Evolutionary conservation across 768 basidiomycete species (phyloP).

Genomic region (Cystofilobasidium bisporidii): DNA sequence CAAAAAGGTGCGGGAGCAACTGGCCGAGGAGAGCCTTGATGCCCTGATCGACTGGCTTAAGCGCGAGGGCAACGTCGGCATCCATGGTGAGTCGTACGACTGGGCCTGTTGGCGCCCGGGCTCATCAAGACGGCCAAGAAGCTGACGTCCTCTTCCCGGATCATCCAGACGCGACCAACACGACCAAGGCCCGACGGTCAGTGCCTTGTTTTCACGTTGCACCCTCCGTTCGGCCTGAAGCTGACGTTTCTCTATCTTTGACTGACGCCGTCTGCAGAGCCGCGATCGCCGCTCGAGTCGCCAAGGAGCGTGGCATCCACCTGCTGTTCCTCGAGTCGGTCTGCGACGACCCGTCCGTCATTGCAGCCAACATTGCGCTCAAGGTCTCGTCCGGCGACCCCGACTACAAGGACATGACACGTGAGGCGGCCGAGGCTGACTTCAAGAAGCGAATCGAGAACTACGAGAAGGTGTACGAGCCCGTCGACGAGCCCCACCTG

Average conservation of each 20-base stretch:
- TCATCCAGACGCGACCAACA: slow-evolving; percentile 83
- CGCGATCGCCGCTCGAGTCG: slow-evolving; percentile 72
- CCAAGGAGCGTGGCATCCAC: slow-evolving; percentile 73
- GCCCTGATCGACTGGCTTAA: slow-evolving; percentile 92
- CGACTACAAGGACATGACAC: slow-evolving; percentile 84
- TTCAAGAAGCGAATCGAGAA: slow-evolving; percentile 82
- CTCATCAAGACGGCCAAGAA: background rate
- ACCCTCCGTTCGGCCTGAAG: too few relatives aligned
- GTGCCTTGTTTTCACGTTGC: too few relatives aligned
- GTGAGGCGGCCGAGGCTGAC: slow-evolving; percentile 75
- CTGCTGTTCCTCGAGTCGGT: slow-evolving; percentile 90
- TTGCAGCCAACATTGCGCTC: slow-evolving; percentile 89
- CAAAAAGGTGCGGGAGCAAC: slow-evolving; percentile 61
- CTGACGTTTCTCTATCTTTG: too few relatives aligned
- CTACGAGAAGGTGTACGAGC: slow-evolving; percentile 93
- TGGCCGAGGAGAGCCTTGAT: slow-evolving; percentile 86
- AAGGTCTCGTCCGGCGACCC: slow-evolving; percentile 96
- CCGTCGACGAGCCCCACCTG: slow-evolving; percentile 74
- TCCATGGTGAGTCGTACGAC: slow-evolving; percentile 59
- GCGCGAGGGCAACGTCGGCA: slow-evolving; percentile 83
- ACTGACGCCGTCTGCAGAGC: slow-evolving; percentile 57
- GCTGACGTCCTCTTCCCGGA: background rate
- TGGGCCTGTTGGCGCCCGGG: background rate
- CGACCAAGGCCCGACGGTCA: slow-evolving; percentile 63
- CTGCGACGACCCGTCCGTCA: slow-evolving; percentile 86